Evolutionary conservation across 116 monocot genomes (phyloP).

Genomic region (Dioscorea cayenensis): DNA sequence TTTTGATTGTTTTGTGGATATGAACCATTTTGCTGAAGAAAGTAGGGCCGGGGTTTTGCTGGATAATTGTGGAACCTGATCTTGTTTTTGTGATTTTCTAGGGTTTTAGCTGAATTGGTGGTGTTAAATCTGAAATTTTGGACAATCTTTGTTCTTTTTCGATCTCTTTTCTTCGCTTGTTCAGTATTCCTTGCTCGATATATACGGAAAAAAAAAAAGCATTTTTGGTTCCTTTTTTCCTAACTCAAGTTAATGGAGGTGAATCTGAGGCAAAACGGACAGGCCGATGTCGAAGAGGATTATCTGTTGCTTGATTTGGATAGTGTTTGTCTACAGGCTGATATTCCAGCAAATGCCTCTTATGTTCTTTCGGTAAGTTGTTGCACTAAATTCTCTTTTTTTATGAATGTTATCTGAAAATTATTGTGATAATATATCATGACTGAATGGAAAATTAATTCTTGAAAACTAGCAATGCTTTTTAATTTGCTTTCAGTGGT

Average conservation of each 20-base stretch:
- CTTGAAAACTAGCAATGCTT: background rate
- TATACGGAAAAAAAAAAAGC: background rate
- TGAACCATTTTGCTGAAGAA: background rate
- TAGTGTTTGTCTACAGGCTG: slow-evolving; percentile 27
- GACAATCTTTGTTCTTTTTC: background rate
- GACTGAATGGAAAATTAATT: background rate
- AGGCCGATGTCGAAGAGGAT: slow-evolving; percentile 23
- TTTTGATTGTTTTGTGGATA: background rate
- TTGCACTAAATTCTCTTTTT: background rate
- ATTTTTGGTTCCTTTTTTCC: background rate
- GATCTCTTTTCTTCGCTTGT: background rate
- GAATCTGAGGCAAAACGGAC: slow-evolving; percentile 1
- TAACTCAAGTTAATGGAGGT: slow-evolving; percentile 12
- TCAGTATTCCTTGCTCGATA: background rate
- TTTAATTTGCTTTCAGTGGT: background rate
- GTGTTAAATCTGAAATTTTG: background rate
- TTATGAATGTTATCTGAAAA: background rate
- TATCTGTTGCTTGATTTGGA: slow-evolving; percentile 39
- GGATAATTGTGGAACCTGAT: background rate
- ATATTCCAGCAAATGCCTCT: slow-evolving; percentile 30
- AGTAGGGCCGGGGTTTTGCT: background rate
- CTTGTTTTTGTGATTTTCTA: background rate
- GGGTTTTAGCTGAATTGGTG: background rate
- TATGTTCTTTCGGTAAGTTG: slow-evolving; percentile 43
- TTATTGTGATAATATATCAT: background rate